These are phyloP conservation scores for Pleurotus sapidus DNA, from an alignment of 768 basidiomycete genomes.

Conservation along the genomic window DNA sequence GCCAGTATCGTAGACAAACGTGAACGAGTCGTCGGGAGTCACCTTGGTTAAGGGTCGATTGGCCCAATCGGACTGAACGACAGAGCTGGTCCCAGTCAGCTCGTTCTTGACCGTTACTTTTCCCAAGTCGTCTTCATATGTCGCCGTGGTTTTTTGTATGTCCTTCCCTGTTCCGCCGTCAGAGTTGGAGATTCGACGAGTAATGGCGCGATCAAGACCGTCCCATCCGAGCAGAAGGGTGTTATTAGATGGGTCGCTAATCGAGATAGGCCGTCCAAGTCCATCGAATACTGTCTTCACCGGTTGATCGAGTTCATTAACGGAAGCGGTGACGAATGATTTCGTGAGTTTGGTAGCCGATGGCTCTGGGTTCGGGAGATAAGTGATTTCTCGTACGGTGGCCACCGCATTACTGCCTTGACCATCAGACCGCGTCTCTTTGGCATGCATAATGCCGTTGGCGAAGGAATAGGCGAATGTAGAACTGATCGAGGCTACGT, in stretches of 20 bases:
- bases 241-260: conserved; percentile 6
- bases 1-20: not conserved
- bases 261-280: conserved; percentile 2
- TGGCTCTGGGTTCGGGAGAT: conserved; percentile 11
- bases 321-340: conserved; percentile 7
- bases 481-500: not conserved
- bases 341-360: conserved; percentile 7
- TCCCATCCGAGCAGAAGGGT: conserved; percentile 9
- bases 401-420: not conserved
- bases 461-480: not conserved
- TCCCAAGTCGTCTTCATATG: not conserved
- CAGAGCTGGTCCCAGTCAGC: not conserved
- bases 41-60: not conserved
- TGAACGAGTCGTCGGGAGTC: not conserved
- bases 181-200: not conserved
- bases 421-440: not conserved
- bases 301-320: conserved; percentile 7
- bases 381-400: not conserved
- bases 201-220: conserved; percentile 4
- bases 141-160: not conserved
- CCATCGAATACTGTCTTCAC: conserved; percentile 10
- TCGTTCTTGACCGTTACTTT: conserved; percentile 2
- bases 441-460: not conserved
- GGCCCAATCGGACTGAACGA: conserved; percentile 1
- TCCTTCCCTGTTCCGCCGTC: not conserved